A percentile compares a stretch with the other conserved stretches of the same genome.
Conservation (phyloP, 2,329 filamentous ascomycete species). For the Alternaria hordeiaustralica region DNA sequence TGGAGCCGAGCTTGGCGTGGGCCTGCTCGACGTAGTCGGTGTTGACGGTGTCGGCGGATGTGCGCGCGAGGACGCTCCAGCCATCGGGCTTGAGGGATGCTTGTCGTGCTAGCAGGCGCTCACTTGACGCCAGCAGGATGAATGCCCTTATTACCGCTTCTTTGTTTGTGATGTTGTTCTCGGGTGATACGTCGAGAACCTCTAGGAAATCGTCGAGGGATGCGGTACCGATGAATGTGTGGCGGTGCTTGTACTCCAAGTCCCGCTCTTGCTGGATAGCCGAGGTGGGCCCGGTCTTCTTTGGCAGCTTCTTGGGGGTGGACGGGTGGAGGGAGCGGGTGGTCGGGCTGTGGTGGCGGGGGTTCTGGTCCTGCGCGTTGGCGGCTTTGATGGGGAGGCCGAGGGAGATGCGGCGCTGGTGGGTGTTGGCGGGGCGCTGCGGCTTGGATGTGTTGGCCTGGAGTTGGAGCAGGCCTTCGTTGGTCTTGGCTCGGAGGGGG, state of each 20-base stretch:
- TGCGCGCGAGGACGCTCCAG: conserved; percentile 37
- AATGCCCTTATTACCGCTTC: conserved; percentile 33
- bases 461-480: conserved; percentile 29
- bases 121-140: conserved; percentile 30
- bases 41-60: conserved; percentile 22
- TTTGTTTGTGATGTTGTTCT: conserved; percentile 27
- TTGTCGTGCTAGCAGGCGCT: conserved; percentile 36
- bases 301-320: conserved; percentile 8
- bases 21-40: conserved; percentile 33
- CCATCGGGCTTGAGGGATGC: conserved; percentile 24
- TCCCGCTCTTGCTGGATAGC: conserved; percentile 30
- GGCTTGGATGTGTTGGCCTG: conserved; percentile 23
- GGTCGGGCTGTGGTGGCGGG: conserved; percentile 8
- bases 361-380: conserved; percentile 4
- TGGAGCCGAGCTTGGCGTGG: conserved; percentile 34
- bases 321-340: conserved; percentile 11
- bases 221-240: conserved; percentile 43
- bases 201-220: conserved; percentile 41
- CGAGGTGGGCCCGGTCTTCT: conserved; percentile 8
- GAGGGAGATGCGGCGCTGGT: conserved; percentile 31
- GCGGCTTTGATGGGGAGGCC: conserved; percentile 25
- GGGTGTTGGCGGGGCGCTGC: conserved; percentile 13
- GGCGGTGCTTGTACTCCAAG: conserved; percentile 42
- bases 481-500: conserved; percentile 24
- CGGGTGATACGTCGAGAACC: conserved; percentile 28